Percentiles rank a stretch among this genome's conserved stretches.
phyloP scores from a whole-genome alignment of 2,329 filamentous ascomycete genomes.

The Nemania sp. region DNA sequence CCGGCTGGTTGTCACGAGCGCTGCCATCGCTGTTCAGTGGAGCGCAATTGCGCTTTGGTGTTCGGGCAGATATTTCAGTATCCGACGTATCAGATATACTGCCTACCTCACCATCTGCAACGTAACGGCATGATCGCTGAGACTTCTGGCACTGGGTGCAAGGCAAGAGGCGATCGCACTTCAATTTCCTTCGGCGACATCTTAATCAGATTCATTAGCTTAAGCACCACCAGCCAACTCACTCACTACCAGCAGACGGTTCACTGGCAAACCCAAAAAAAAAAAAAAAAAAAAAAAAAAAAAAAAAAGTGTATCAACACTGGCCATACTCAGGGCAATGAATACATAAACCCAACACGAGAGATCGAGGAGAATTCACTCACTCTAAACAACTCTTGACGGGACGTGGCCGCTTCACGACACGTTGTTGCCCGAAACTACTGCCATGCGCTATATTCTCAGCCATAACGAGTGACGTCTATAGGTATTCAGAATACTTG shows the following conservation, averaged over 20 bases:
- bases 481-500: not conserved
- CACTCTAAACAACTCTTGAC: slow-evolving; percentile 48
- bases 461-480: slow-evolving; percentile 23
- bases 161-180: slow-evolving; percentile 68
- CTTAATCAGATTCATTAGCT: slow-evolving; percentile 45
- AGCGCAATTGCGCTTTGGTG: slow-evolving; percentile 43
- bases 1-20: slow-evolving; percentile 13
- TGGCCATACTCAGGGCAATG: not conserved
- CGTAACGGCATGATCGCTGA: slow-evolving; percentile 65
- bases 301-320: not conserved
- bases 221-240: not conserved
- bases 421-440: slow-evolving; percentile 27
- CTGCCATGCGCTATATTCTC: slow-evolving; percentile 34
- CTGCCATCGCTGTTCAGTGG: slow-evolving; percentile 18
- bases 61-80: slow-evolving; percentile 44
- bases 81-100: slow-evolving; percentile 65
- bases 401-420: slow-evolving; percentile 48
- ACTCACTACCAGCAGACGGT: not conserved
- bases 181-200: slow-evolving; percentile 63
- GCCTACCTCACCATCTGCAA: slow-evolving; percentile 61
- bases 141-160: slow-evolving; percentile 71
- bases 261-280: not conserved
- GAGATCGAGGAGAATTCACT: slow-evolving; percentile 20
- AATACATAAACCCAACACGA: not conserved
- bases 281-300: too few relatives aligned